A percentile compares a stretch with the other conserved stretches of the same genome.
These are phyloP conservation scores for Nicotiana undulata DNA, from an alignment of 257 asterid species.

Conservation along the genomic window DNA sequence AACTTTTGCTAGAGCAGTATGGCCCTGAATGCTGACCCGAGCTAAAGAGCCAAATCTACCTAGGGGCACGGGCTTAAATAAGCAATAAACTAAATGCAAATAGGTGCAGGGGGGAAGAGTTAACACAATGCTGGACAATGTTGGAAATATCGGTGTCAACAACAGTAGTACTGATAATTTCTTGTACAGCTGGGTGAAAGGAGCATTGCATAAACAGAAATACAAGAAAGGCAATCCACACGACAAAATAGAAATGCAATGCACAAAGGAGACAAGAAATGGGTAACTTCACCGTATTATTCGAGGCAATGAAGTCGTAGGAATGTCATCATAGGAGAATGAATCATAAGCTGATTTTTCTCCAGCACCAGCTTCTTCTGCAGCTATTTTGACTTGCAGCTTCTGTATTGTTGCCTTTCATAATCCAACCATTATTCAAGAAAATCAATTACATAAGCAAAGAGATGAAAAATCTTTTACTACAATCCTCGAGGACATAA, in stretches of 20 bases:
- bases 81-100: neutral
- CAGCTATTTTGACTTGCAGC: constrained; percentile 68
- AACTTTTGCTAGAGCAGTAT: neutral
- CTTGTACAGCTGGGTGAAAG: neutral
- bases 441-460: constrained; percentile 6
- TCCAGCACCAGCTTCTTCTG: constrained; percentile 73
- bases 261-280: neutral
- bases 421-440: constrained; percentile 21
- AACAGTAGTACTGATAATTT: neutral
- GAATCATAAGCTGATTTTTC: constrained; percentile 77
- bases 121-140: neutral
- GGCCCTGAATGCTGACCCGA: neutral
- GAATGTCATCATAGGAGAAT: constrained; percentile 59
- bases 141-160: neutral
- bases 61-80: neutral
- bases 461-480: neutral
- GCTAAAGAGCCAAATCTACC: neutral
- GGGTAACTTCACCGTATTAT: constrained; percentile 46
- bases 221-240: neutral
- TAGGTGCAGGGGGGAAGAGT: neutral
- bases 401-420: constrained; percentile 49
- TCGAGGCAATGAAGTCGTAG: constrained; percentile 64
- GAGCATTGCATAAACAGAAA: neutral
- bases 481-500: neutral
- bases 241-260: neutral